phyloP scores from a whole-genome alignment of 1,284 basidiomycete genomes.

The Tilletia caries region DNA sequence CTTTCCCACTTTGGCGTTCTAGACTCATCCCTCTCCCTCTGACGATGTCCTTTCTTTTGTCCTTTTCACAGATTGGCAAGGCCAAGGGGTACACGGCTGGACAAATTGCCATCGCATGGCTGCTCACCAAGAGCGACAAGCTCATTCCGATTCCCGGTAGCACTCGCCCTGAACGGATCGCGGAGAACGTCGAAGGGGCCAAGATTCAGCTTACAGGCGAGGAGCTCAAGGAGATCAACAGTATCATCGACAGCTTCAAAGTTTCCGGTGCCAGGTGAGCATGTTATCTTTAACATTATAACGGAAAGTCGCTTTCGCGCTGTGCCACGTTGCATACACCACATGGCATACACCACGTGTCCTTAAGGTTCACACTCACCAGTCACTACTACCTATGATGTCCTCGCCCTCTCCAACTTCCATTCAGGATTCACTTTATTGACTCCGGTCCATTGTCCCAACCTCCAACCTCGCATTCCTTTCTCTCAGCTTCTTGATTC shows the following conservation, averaged over 20 bases:
- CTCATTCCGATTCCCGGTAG: conserved; percentile 35
- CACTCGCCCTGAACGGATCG: conserved; percentile 32
- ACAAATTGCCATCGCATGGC: conserved; percentile 39
- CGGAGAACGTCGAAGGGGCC: conserved; percentile 32
- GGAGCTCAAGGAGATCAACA: conserved; percentile 33
- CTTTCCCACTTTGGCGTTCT: background rate
- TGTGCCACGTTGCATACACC: too few species aligned
- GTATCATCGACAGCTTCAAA: conserved; percentile 36
- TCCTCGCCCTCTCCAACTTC: too few species aligned
- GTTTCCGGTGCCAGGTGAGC: conserved; percentile 26
- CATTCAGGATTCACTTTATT: too few species aligned
- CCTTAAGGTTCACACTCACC: too few species aligned
- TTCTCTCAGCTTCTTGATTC: too few species aligned
- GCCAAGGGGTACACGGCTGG: conserved; percentile 35
- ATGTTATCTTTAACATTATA: too few species aligned
- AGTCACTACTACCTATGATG: too few species aligned
- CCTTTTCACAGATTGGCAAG: conserved; percentile 25
- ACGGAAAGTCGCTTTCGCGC: too few species aligned
- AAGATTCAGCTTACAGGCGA: conserved; percentile 22
- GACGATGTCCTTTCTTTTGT: background rate
- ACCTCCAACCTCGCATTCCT: too few species aligned
- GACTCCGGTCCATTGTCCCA: too few species aligned
- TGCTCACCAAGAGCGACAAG: conserved; percentile 21
- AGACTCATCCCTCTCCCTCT: background rate
- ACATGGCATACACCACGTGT: too few species aligned